Conservation (phyloP, 805 yeast genomes). For the Torulaspora gathmanii region DNA sequence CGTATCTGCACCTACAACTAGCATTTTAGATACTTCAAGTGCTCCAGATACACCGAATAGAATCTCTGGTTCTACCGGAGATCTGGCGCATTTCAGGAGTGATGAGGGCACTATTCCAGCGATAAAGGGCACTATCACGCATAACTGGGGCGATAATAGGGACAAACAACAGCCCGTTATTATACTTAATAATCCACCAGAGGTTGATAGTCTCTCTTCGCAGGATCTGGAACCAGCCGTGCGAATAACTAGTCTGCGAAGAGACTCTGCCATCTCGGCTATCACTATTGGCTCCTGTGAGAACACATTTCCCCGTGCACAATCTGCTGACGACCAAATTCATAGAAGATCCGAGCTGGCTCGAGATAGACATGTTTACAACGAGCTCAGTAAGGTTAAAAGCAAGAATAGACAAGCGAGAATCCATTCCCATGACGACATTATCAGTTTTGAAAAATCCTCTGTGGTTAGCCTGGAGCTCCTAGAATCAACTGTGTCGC, state of each 20-base stretch:
- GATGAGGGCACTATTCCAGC: constrained; percentile 28
- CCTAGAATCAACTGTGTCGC: constrained; percentile 13
- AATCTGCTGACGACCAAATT: constrained; percentile 1
- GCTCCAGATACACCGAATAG: constrained; percentile 15
- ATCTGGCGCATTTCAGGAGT: constrained; percentile 11
- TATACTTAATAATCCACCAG: constrained; percentile 15
- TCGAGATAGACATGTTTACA: constrained; percentile 13
- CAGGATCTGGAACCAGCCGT: constrained; percentile 21
- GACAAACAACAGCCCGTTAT: constrained; percentile 23
- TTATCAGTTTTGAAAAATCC: constrained; percentile 17
- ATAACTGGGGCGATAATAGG: constrained; percentile 44
- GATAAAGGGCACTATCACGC: constrained; percentile 46
- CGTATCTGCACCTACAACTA: neutral
- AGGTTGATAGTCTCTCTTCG: neutral
- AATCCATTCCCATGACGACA: constrained; percentile 31
- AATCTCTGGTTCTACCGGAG: constrained; percentile 18
- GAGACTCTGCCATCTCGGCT: constrained; percentile 5
- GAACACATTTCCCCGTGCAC: neutral
- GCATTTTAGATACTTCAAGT: constrained; percentile 8
- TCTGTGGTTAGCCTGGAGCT: constrained; percentile 12
- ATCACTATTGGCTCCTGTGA: constrained; percentile 3
- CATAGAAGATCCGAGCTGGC: constrained; percentile 6
- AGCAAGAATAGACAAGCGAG: constrained; percentile 28
- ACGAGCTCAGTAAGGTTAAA: constrained; percentile 17
- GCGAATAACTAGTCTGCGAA: constrained; percentile 13